Evolutionary conservation across 768 basidiomycete genomes (phyloP).

Genomic region (Leccinum boreale): DNA sequence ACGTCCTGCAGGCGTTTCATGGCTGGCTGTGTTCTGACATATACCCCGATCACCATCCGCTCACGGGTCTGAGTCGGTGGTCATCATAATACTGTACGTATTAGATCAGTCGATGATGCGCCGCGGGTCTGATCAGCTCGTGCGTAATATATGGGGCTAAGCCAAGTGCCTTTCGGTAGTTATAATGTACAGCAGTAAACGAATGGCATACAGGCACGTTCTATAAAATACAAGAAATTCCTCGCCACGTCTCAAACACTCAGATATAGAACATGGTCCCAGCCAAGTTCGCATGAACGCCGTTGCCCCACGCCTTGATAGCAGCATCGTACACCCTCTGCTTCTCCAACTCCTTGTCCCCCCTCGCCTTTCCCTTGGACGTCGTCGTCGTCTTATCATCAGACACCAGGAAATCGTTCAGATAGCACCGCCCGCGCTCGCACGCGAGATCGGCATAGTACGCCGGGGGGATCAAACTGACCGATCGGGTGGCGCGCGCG

Average conservation of each 20-base stretch:
- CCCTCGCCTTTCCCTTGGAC: slow-evolving; percentile 32
- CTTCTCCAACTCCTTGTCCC: slow-evolving; percentile 30
- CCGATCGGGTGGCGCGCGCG: slow-evolving; percentile 80
- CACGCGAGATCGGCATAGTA: slow-evolving; percentile 84
- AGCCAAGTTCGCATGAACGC: slow-evolving; percentile 54
- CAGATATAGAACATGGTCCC: slow-evolving; percentile 78
- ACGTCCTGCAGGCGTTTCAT: not conserved
- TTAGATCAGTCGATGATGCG: not conserved
- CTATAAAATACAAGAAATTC: not conserved
- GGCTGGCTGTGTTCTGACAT: not conserved
- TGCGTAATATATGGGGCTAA: no score
- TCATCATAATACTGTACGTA: not conserved
- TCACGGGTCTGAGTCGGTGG: not conserved
- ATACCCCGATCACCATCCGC: not conserved
- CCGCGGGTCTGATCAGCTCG: not conserved
- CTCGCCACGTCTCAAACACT: slow-evolving; percentile 2
- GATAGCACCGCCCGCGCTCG: slow-evolving; percentile 72
- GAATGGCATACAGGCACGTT: no score
- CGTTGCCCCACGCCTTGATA: slow-evolving; percentile 46
- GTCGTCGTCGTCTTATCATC: slow-evolving; percentile 46
- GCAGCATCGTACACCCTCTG: slow-evolving; percentile 20
- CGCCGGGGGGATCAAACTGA: slow-evolving; percentile 75
- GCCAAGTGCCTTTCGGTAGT: not conserved
- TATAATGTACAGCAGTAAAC: not conserved
- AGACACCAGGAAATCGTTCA: slow-evolving; percentile 65